Conservation (phyloP, 2,329 filamentous ascomycete species). For the Zelopaecilomyces penicillatus region DNA sequence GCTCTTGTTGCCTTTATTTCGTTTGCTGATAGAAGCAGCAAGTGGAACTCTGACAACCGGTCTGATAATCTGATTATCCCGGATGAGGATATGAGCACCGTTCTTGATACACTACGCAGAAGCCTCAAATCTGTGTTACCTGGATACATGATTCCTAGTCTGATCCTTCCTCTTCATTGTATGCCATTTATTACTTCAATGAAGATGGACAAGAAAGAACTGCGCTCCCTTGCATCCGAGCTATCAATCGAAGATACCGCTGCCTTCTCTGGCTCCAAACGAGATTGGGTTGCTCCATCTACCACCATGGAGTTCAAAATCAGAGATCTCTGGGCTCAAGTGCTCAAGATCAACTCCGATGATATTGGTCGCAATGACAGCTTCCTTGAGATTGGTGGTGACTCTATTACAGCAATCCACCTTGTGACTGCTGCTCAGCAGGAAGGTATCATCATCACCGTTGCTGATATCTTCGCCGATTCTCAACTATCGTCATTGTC, state of each 20-base stretch:
- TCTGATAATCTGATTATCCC: neutral
- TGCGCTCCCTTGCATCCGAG: neutral
- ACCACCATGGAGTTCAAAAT: constrained; percentile 4
- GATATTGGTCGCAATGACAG: constrained; percentile 13
- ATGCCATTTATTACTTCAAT: constrained; percentile 7
- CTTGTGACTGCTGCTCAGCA: constrained; percentile 3
- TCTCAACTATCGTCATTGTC: constrained; percentile 6
- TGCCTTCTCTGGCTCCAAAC: constrained; percentile 1
- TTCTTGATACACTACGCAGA: constrained; percentile 3
- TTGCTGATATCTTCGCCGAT: constrained; percentile 10
- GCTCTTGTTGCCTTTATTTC: constrained; percentile 4
- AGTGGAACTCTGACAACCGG: neutral
- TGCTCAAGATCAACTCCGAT: constrained; percentile 3
- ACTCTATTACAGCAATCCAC: constrained; percentile 11
- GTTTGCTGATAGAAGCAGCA: constrained; percentile 2
- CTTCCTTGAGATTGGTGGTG: constrained; percentile 13
- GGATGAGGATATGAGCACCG: neutral
- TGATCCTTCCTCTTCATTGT: constrained; percentile 3
- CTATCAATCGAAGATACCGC: neutral
- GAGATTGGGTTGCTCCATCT: constrained; percentile 2
- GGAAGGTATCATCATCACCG: constrained; percentile 4
- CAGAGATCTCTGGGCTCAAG: constrained; percentile 4
- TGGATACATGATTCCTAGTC: constrained; percentile 4
- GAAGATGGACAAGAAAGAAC: constrained; percentile 3
- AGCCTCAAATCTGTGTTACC: constrained; percentile 3